phyloP scores from a whole-genome alignment of 2,329 filamentous ascomycete genomes.

The Penicillium sp. region DNA sequence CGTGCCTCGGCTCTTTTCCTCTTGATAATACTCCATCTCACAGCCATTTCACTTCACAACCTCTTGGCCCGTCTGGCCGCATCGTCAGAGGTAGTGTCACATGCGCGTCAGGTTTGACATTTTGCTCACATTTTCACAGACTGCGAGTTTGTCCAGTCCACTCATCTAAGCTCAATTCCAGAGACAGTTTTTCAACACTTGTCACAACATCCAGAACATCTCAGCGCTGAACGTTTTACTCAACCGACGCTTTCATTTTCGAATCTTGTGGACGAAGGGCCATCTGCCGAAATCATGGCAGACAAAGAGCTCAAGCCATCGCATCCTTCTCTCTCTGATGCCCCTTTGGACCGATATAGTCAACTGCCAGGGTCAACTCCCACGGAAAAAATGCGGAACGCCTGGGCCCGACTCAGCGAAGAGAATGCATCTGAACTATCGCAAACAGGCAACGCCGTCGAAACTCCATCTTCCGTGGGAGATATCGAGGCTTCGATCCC shows the following conservation, averaged over 20 bases:
- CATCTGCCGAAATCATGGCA: conserved; percentile 20
- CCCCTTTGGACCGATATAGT: conserved; percentile 19
- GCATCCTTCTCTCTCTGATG: background rate
- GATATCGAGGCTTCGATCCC: conserved; percentile 39
- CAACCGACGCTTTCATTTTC: background rate
- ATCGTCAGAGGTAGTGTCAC: background rate
- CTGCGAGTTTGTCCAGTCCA: background rate
- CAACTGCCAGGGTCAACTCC: conserved; percentile 31
- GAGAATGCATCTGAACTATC: conserved; percentile 16
- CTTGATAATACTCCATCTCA: background rate
- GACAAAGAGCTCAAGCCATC: conserved; percentile 12
- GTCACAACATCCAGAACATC: background rate
- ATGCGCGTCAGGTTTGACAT: background rate
- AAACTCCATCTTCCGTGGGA: conserved; percentile 43
- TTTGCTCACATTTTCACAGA: conserved; percentile 1
- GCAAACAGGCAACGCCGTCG: conserved; percentile 28
- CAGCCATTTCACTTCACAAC: background rate
- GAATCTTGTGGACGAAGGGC: background rate
- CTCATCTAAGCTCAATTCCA: conserved; percentile 1
- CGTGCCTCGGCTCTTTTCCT: background rate
- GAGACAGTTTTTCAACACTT: background rate
- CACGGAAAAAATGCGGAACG: conserved; percentile 33
- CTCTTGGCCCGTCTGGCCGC: background rate
- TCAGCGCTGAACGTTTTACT: background rate
- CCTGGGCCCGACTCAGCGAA: conserved; percentile 30